Evolutionary conservation across 1,284 basidiomycete species (phyloP).

Genomic region (Anthracocystis panici-leucophaei): DNA sequence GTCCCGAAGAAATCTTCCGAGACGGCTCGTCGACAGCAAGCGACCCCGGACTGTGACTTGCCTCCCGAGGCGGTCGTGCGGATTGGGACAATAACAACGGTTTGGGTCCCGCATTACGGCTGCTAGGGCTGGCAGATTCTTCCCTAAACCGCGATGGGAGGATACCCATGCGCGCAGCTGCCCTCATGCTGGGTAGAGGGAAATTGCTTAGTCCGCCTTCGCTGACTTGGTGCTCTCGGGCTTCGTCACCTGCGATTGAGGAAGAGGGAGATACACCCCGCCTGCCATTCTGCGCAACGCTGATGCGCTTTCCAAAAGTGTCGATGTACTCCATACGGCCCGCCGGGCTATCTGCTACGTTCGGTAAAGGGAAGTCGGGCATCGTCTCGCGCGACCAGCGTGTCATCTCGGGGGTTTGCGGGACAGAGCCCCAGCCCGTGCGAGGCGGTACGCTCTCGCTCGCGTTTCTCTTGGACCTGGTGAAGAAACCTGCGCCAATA

Average conservation of each 20-base stretch:
- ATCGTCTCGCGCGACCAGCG: conserved; percentile 58
- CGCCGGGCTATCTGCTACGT: conserved; percentile 56
- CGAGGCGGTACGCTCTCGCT: conserved; percentile 26
- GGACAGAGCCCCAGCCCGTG: conserved; percentile 21
- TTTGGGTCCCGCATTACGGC: conserved; percentile 46
- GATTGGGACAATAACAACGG: conserved; percentile 53
- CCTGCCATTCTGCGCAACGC: conserved; percentile 29
- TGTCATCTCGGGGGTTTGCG: conserved; percentile 43
- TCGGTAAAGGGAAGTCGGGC: conserved; percentile 62
- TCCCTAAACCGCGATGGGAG: conserved; percentile 29
- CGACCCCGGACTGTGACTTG: conserved; percentile 25
- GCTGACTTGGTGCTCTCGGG: conserved; percentile 18
- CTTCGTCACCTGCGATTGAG: conserved; percentile 34
- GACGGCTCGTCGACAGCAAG: conserved; percentile 43
- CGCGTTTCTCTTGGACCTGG: conserved; percentile 18
- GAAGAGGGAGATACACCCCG: conserved; percentile 21
- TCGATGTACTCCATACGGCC: conserved; percentile 54
- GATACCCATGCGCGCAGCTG: conserved; percentile 50
- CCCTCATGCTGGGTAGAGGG: conserved; percentile 52
- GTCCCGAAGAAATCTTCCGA: conserved; percentile 59
- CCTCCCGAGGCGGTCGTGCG: conserved; percentile 58
- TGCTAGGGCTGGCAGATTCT: conserved; percentile 20
- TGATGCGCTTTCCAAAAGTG: conserved; percentile 38
- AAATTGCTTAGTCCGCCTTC: conserved; percentile 27
- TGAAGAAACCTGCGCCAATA: conserved; percentile 47